phyloP scores from a whole-genome alignment of 140 eudicot species.

The Flaveria floridana region DNA sequence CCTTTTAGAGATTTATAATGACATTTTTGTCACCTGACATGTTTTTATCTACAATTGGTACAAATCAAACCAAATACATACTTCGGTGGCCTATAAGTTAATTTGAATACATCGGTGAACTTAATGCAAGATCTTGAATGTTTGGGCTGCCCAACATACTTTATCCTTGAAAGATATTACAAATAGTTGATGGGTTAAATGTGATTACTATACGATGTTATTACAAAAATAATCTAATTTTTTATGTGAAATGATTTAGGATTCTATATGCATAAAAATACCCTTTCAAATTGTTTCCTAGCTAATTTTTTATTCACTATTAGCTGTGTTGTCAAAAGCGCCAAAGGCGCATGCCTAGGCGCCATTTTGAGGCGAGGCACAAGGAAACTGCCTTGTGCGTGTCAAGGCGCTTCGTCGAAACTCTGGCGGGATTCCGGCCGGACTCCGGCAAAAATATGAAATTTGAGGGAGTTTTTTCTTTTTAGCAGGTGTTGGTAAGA shows the following conservation, averaged over 20 bases:
- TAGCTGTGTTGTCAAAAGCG: too few species aligned
- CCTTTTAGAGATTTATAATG: neutral
- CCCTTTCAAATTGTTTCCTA: neutral
- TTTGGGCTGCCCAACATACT: neutral
- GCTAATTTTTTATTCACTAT: neutral
- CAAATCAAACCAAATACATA: neutral
- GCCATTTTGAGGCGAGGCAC: too few species aligned
- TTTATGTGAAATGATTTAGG: neutral
- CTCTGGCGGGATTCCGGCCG: too few species aligned
- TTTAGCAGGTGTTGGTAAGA: too few species aligned
- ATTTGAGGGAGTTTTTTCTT: too few species aligned
- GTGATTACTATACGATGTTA: neutral
- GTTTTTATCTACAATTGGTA: neutral
- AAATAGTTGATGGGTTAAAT: neutral
- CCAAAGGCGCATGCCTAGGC: too few species aligned
- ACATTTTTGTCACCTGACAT: neutral
- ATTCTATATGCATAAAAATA: neutral
- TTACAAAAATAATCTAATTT: neutral
- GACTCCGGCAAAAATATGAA: too few species aligned
- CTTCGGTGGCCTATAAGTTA: neutral
- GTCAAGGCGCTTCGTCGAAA: too few species aligned
- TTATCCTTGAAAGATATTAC: neutral
- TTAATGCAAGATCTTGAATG: neutral
- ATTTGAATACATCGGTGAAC: neutral
- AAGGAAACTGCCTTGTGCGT: too few species aligned